phyloP scores from a whole-genome alignment of 257 asterid genomes.

The Penstemon davidsonii region DNA sequence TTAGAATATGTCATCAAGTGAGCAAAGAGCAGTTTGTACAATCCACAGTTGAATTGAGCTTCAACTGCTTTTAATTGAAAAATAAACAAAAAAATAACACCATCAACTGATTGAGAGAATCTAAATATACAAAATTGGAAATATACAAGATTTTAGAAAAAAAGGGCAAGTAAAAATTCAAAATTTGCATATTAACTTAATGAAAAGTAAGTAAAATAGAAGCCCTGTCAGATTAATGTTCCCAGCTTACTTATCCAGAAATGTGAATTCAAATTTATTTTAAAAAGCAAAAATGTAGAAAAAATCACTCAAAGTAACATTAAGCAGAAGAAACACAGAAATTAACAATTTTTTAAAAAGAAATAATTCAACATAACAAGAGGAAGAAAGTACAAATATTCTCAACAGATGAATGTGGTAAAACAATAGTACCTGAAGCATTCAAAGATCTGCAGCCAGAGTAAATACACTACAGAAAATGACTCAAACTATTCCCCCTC shows the following conservation, averaged over 20 bases:
- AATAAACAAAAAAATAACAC: not conserved
- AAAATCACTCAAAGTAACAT: not conserved
- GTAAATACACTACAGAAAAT: no score
- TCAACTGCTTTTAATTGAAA: no score
- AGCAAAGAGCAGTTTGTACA: not conserved
- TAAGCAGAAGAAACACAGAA: not conserved
- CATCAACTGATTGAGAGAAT: not conserved
- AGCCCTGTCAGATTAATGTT: not conserved
- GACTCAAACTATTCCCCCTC: no score
- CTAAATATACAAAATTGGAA: not conserved
- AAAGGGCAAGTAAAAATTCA: conserved; percentile 1
- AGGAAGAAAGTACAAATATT: not conserved
- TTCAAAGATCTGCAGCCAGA: not conserved
- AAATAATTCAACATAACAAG: no score
- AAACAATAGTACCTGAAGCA: not conserved
- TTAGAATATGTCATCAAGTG: not conserved
- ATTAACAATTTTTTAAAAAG: no score
- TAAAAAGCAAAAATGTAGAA: no score
- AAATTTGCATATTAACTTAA: not conserved
- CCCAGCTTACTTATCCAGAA: not conserved
- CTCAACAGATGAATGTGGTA: not conserved
- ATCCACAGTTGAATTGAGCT: not conserved
- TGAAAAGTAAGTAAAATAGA: not conserved
- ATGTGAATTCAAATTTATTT: not conserved
- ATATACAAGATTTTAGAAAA: not conserved